These are phyloP conservation scores for Populus pruinosa DNA, from an alignment of 345 rosid genomes.

Conservation along the genomic window DNA sequence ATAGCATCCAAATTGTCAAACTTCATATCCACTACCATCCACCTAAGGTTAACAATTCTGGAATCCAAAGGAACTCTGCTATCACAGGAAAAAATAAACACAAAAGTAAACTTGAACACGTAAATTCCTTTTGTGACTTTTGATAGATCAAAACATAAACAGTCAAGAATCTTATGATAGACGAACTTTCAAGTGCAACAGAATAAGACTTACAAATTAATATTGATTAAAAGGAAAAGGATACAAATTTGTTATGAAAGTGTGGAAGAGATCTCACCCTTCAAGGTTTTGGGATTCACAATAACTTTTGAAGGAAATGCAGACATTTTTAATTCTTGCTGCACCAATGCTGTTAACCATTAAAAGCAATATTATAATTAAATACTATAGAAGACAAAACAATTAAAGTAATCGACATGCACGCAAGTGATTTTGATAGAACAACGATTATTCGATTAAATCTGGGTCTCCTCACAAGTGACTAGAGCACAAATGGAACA, in stretches of 20 bases:
- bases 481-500: neutral
- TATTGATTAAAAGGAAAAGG: neutral
- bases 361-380: constrained; percentile 13
- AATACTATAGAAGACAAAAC: constrained; percentile 5
- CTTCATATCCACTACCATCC: neutral
- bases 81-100: neutral
- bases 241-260: neutral
- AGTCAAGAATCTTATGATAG: neutral
- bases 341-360: constrained; percentile 70
- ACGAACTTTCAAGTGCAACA: neutral
- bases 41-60: neutral
- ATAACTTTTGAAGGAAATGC: constrained; percentile 56
- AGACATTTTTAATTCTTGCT: constrained; percentile 52
- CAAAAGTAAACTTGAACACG: neutral
- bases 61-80: neutral
- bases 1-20: neutral
- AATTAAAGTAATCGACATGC: neutral
- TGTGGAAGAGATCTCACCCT: constrained; percentile 50
- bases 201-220: neutral
- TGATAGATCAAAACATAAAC: neutral
- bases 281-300: constrained; percentile 70
- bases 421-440: no score
- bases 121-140: neutral
- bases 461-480: neutral
- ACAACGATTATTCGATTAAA: no score